phyloP scores from a whole-genome alignment of 1,284 basidiomycete genomes.

The Pseudozyma thailandica region DNA sequence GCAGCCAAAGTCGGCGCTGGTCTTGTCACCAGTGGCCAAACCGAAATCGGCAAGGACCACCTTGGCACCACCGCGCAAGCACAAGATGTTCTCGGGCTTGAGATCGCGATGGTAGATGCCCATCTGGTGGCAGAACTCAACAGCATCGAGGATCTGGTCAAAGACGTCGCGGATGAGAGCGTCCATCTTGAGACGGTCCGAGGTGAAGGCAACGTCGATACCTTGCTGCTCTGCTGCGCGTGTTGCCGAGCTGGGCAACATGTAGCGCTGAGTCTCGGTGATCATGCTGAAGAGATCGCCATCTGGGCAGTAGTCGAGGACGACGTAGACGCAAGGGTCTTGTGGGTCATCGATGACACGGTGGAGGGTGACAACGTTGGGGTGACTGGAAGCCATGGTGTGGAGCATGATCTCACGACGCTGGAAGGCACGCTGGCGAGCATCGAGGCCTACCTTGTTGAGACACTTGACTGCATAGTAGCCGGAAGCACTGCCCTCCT shows the following conservation, averaged over 20 bases:
- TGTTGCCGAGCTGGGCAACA: constrained; percentile 65
- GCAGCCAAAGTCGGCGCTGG: constrained; percentile 91
- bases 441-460: constrained; percentile 73
- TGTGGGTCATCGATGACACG: constrained; percentile 79
- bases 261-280: constrained; percentile 76
- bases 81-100: constrained; percentile 97
- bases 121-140: constrained; percentile 79
- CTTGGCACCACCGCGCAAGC: constrained; percentile 78
- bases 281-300: constrained; percentile 89
- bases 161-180: constrained; percentile 63
- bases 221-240: constrained; percentile 36
- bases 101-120: constrained; percentile 94
- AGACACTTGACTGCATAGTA: constrained; percentile 87
- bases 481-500: constrained; percentile 67
- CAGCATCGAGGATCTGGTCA: constrained; percentile 81
- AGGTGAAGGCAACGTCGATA: constrained; percentile 47
- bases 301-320: constrained; percentile 79
- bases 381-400: constrained; percentile 75
- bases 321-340: constrained; percentile 73
- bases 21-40: constrained; percentile 87
- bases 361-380: constrained; percentile 89
- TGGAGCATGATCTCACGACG: constrained; percentile 77
- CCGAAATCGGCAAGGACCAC: constrained; percentile 96
- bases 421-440: constrained; percentile 82
- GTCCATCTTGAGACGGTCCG: constrained; percentile 57